A percentile compares a stretch with the other conserved stretches of the same genome.
These are phyloP conservation scores for Halenospora varia DNA, from an alignment of 495 filamentous ascomycete genomes.

Conservation along the genomic window DNA sequence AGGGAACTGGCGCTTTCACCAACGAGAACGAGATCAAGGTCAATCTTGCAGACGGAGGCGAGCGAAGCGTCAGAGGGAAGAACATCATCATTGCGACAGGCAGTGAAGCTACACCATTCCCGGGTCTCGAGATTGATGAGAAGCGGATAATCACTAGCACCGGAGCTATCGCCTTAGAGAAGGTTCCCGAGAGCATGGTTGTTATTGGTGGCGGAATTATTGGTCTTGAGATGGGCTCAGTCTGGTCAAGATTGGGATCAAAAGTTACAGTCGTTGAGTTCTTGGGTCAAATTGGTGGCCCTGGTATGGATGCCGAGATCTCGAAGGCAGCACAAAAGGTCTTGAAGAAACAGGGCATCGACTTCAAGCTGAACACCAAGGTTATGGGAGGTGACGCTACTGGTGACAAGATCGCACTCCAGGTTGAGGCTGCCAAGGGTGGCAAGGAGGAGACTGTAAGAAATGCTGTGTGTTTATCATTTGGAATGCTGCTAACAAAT, in stretches of 20 bases:
- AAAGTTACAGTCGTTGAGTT: conserved; percentile 98
- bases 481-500: conserved; percentile 5
- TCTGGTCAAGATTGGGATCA: conserved; percentile 89
- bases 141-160: conserved; percentile 96
- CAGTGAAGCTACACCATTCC: conserved; percentile 91
- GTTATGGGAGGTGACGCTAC: conserved; percentile 80
- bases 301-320: conserved; percentile 95
- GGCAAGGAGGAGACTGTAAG: conserved; percentile 87
- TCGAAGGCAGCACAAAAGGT: conserved; percentile 90
- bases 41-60: conserved; percentile 83
- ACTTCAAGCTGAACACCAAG: conserved; percentile 97
- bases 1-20: conserved; percentile 81
- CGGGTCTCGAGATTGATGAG: conserved; percentile 93
- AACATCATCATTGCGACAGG: conserved; percentile 98
- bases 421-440: conserved; percentile 90
- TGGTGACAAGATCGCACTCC: conserved; percentile 69
- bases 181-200: conserved; percentile 95
- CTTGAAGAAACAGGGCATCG: conserved; percentile 93
- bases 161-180: conserved; percentile 79
- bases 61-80: conserved; percentile 77
- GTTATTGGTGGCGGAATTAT: conserved; percentile 99
- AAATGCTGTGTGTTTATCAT: conserved; percentile 4
- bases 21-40: conserved; percentile 92
- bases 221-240: conserved; percentile 97
- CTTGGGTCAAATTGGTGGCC: conserved; percentile 91